These are phyloP conservation scores for Metschnikowia lochheadii DNA, from an alignment of 805 yeast genomes.

Conservation along the genomic window DNA sequence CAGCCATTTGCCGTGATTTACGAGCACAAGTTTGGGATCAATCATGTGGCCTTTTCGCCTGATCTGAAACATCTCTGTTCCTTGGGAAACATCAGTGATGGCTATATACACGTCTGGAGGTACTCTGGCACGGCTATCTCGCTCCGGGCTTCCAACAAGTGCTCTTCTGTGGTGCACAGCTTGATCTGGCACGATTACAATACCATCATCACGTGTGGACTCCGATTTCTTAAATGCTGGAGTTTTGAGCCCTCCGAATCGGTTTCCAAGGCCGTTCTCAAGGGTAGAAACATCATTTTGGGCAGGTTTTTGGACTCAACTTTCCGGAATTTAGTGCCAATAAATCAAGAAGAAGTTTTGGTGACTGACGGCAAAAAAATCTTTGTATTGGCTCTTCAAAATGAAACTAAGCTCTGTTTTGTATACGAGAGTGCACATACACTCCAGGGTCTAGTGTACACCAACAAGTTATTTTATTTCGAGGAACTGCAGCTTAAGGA, in stretches of 20 bases:
- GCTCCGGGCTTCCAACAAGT: slow-evolving; percentile 50
- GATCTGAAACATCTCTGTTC: slow-evolving; percentile 55
- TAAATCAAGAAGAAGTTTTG: slow-evolving; percentile 35
- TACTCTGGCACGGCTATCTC: slow-evolving; percentile 22
- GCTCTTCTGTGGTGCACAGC: slow-evolving; percentile 55
- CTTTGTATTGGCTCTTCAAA: slow-evolving; percentile 21
- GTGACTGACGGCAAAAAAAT: slow-evolving; percentile 32
- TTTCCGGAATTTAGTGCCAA: slow-evolving; percentile 40
- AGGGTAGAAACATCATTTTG: slow-evolving; percentile 58
- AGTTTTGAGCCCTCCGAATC: slow-evolving; percentile 24
- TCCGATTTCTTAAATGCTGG: slow-evolving; percentile 64
- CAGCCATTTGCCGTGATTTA: slow-evolving; percentile 51
- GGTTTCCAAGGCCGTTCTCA: slow-evolving; percentile 22
- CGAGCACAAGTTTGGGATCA: slow-evolving; percentile 67
- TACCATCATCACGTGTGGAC: slow-evolving; percentile 51
- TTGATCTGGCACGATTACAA: slow-evolving; percentile 46
- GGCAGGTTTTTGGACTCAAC: slow-evolving; percentile 47
- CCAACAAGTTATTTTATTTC: neutral
- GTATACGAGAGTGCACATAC: neutral
- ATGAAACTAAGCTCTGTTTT: slow-evolving; percentile 20
- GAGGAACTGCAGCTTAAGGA: neutral
- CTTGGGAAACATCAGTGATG: slow-evolving; percentile 66
- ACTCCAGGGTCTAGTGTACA: neutral
- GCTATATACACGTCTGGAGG: slow-evolving; percentile 61
- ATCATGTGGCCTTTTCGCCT: slow-evolving; percentile 52